phyloP scores from a whole-genome alignment of 768 basidiomycete genomes.

The Inosperma sp. region DNA sequence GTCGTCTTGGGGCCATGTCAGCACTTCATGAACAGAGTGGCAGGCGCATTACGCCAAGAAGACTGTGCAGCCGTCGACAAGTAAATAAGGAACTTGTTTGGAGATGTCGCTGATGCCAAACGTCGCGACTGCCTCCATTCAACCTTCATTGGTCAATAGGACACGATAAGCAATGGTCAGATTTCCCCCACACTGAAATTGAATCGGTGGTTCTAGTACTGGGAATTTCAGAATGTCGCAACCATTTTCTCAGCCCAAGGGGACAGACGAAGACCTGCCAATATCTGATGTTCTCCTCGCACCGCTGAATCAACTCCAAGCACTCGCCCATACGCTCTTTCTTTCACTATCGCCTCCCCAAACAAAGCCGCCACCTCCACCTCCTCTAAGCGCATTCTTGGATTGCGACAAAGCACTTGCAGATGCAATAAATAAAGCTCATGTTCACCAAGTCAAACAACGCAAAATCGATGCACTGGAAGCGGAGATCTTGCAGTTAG shows the following conservation, averaged over 20 bases:
- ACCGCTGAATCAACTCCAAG: slow-evolving; percentile 58
- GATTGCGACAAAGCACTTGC: slow-evolving; percentile 63
- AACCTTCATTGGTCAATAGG: too few species aligned
- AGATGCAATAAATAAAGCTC: slow-evolving; percentile 57
- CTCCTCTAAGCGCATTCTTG: slow-evolving; percentile 55
- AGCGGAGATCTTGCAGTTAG: slow-evolving; percentile 63
- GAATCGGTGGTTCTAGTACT: neutral
- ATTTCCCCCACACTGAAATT: neutral
- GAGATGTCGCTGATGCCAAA: too few species aligned
- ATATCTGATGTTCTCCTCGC: slow-evolving; percentile 60
- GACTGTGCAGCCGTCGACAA: too few species aligned
- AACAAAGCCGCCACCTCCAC: slow-evolving; percentile 57
- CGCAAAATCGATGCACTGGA: slow-evolving; percentile 68
- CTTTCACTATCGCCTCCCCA: slow-evolving; percentile 67
- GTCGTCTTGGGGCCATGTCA: slow-evolving; percentile 26
- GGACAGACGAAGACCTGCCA: slow-evolving; percentile 34
- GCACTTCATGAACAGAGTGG: slow-evolving; percentile 14
- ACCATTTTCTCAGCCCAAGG: slow-evolving; percentile 8
- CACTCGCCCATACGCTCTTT: slow-evolving; percentile 65
- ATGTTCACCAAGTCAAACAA: slow-evolving; percentile 72
- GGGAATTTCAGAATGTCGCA: slow-evolving; percentile 17
- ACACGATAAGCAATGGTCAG: too few species aligned
- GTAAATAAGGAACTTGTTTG: too few species aligned
- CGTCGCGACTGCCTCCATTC: too few species aligned
- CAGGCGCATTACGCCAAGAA: neutral